Conservation (phyloP, 2,329 filamentous ascomycete species). For the Neoarthrinium moseri region DNA sequence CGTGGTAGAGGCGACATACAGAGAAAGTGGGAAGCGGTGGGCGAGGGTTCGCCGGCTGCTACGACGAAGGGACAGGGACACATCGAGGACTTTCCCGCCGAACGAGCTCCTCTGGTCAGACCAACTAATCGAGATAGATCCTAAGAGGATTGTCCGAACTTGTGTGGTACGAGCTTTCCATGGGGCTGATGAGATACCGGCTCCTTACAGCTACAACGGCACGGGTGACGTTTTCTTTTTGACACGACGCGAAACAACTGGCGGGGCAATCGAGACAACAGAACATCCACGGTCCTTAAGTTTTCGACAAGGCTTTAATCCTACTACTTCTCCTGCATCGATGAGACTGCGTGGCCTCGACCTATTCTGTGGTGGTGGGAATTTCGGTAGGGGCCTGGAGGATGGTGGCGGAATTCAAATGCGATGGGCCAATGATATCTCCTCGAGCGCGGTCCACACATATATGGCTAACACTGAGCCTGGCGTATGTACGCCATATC, state of each 20-base stretch:
- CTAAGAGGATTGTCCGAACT: slow-evolving; percentile 44
- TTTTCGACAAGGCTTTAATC: slow-evolving; percentile 57
- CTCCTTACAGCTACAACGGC: slow-evolving; percentile 66
- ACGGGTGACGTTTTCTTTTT: slow-evolving; percentile 67
- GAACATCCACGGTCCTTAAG: slow-evolving; percentile 22
- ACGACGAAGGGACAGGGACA: slow-evolving; percentile 43
- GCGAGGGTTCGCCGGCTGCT: slow-evolving; percentile 51
- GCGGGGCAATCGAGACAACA: slow-evolving; percentile 14
- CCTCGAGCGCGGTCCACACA: slow-evolving; percentile 63
- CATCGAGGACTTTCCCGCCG: slow-evolving; percentile 27
- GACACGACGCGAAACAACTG: slow-evolving; percentile 26
- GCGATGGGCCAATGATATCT: slow-evolving; percentile 67
- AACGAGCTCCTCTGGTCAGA: slow-evolving; percentile 49
- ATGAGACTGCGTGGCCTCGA: slow-evolving; percentile 60
- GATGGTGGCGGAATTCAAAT: slow-evolving; percentile 67
- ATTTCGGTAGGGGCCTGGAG: slow-evolving; percentile 73
- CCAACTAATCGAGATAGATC: slow-evolving; percentile 28
- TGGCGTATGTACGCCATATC: slow-evolving; percentile 51
- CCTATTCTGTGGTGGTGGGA: slow-evolving; percentile 76
- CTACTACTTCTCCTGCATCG: slow-evolving; percentile 20
- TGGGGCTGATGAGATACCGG: slow-evolving; percentile 43
- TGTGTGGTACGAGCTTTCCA: slow-evolving; percentile 61
- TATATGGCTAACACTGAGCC: slow-evolving; percentile 65
- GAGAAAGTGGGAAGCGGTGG: slow-evolving; percentile 20
- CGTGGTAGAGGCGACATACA: slow-evolving; percentile 46